Evolutionary conservation across 306 rosid species (phyloP).

Genomic region (Spatholobus suberectus): DNA sequence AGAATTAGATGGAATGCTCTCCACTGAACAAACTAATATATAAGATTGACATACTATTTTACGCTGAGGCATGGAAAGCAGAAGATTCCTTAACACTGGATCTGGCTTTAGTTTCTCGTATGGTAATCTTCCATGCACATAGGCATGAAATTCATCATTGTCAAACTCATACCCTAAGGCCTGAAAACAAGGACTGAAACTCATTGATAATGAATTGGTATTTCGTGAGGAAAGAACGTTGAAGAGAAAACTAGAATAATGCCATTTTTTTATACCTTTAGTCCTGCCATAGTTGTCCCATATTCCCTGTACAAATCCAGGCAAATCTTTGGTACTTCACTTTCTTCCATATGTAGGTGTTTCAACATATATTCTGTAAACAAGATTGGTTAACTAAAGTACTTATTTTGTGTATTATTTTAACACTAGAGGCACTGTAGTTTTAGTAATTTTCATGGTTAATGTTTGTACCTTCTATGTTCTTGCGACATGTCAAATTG

Average conservation of each 20-base stretch:
- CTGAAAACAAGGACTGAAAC: slow-evolving; percentile 36
- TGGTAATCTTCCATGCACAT: slow-evolving; percentile 65
- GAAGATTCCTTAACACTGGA: slow-evolving; percentile 61
- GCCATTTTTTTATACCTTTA: slow-evolving; percentile 47
- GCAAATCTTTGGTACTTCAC: slow-evolving; percentile 64
- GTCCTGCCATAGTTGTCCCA: slow-evolving; percentile 76
- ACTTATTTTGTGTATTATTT: background rate
- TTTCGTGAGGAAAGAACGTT: background rate
- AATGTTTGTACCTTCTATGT: slow-evolving; percentile 52
- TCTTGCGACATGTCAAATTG: slow-evolving; percentile 63
- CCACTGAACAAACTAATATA: background rate
- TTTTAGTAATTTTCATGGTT: background rate
- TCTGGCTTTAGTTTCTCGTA: slow-evolving; percentile 59
- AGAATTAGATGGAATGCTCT: background rate
- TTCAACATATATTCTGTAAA: slow-evolving; percentile 60
- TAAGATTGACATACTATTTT: slow-evolving; percentile 53
- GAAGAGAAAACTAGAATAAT: background rate
- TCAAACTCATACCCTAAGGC: slow-evolving; percentile 63
- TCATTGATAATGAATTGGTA: background rate
- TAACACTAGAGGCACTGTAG: background rate
- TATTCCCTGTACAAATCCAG: slow-evolving; percentile 54
- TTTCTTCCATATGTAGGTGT: slow-evolving; percentile 58
- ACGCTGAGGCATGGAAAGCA: slow-evolving; percentile 64
- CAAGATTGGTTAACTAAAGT: background rate
- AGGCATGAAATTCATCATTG: slow-evolving; percentile 63